Evolutionary conservation across 805 yeast genomes (phyloP).

Genomic region (Kluyveromyces starmeri): DNA sequence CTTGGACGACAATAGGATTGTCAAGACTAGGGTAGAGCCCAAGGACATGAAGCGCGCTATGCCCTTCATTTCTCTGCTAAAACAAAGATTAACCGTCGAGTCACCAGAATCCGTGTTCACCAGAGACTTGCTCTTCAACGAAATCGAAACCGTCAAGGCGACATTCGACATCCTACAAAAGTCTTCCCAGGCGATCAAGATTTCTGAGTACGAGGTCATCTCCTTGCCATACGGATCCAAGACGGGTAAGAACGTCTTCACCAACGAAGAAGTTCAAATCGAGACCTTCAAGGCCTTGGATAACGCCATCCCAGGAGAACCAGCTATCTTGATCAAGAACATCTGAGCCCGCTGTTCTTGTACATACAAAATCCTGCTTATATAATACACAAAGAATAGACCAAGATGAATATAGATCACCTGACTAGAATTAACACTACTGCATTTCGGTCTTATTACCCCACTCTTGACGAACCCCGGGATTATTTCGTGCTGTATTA

Average conservation of each 20-base stretch:
- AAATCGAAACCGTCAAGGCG: slow-evolving; percentile 52
- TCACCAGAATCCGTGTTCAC: slow-evolving; percentile 74
- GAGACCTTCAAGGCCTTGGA: slow-evolving; percentile 60
- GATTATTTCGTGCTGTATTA: too few relatives aligned
- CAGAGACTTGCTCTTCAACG: slow-evolving; percentile 80
- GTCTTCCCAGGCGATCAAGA: slow-evolving; percentile 51
- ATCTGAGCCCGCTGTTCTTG: too few relatives aligned
- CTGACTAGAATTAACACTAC: too few relatives aligned
- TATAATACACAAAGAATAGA: too few relatives aligned
- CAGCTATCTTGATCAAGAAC: slow-evolving; percentile 75
- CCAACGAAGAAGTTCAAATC: slow-evolving; percentile 64
- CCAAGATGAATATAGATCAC: too few relatives aligned
- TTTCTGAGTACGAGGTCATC: slow-evolving; percentile 51
- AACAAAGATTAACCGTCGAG: slow-evolving; percentile 65
- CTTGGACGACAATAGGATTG: slow-evolving; percentile 53
- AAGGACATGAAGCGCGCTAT: slow-evolving; percentile 95
- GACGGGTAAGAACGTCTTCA: slow-evolving; percentile 53
- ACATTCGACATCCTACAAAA: slow-evolving; percentile 49
- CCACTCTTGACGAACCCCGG: too few relatives aligned
- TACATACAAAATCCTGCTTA: too few relatives aligned
- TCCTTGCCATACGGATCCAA: slow-evolving; percentile 54
- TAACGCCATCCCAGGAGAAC: slow-evolving; percentile 85
- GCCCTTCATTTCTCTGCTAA: slow-evolving; percentile 88
- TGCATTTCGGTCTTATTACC: too few relatives aligned
- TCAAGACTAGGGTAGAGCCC: slow-evolving; percentile 57